Evolutionary conservation across 495 filamentous ascomycete species (phyloP).

Genomic region (Chaetomium tenue): DNA sequence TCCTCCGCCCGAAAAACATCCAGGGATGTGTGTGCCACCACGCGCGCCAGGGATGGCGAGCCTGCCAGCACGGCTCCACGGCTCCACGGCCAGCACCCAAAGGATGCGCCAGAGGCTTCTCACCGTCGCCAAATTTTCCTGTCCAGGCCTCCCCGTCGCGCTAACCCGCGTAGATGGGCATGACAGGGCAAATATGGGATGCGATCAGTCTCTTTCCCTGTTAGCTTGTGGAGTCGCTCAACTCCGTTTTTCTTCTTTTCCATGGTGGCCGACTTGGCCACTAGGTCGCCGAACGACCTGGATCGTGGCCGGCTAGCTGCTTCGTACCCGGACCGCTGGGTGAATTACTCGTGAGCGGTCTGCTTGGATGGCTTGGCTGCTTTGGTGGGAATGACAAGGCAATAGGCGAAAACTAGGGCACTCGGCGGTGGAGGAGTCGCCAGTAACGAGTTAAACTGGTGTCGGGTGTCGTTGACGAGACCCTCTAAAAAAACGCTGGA

Average conservation of each 20-base stretch:
- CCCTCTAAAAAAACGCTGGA: background rate
- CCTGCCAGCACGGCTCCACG: no score
- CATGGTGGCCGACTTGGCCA: background rate
- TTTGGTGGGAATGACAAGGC: constrained; percentile 17
- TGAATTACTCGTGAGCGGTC: background rate
- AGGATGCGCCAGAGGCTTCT: constrained; percentile 4
- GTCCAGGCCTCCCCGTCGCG: background rate
- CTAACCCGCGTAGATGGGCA: background rate
- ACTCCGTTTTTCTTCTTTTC: background rate
- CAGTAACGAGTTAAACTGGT: no score
- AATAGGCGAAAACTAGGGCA: constrained; percentile 16
- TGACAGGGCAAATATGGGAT: background rate
- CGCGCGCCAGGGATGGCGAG: background rate
- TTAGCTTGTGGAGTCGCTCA: background rate
- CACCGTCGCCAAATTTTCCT: background rate
- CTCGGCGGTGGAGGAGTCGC: constrained; percentile 1
- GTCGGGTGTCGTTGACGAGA: background rate
- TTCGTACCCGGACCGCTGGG: background rate
- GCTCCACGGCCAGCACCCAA: background rate
- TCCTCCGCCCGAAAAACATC: background rate
- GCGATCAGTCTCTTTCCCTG: background rate
- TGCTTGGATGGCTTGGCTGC: background rate
- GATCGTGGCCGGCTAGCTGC: no score
- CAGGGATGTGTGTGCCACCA: background rate
- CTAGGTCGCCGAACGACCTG: background rate